A percentile compares a stretch with the other conserved stretches of the same genome.
phyloP scores from a whole-genome alignment of 1,284 basidiomycete species.

The Vanrija pseudolonga region DNA sequence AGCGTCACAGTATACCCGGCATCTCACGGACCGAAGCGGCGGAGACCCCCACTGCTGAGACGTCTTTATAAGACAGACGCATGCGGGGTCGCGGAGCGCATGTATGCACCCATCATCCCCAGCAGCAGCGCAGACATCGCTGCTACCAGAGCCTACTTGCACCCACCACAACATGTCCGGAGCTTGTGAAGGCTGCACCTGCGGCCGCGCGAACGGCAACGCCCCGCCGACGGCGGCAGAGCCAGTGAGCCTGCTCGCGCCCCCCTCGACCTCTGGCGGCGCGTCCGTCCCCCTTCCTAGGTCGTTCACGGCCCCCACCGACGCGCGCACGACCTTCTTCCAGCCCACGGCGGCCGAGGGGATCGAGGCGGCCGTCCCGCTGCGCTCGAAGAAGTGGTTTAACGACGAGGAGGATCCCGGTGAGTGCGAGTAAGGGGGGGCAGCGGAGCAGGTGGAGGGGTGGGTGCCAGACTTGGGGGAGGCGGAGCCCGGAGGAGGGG shows the following conservation, averaged over 20 bases:
- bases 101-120: too few species aligned
- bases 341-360: conserved; percentile 17
- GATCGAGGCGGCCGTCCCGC: conserved; percentile 31
- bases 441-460: too few species aligned
- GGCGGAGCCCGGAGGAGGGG: too few species aligned
- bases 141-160: neutral
- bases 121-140: too few species aligned
- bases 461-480: too few species aligned
- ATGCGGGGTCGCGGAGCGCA: too few species aligned
- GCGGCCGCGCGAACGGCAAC: conserved; percentile 21
- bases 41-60: too few species aligned
- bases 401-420: conserved; percentile 37
- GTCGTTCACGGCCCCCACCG: conserved; percentile 38
- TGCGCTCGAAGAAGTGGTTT: conserved; percentile 46
- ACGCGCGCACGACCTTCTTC: conserved; percentile 9
- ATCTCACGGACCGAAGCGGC: too few species aligned
- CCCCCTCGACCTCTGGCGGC: conserved; percentile 5
- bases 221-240: neutral
- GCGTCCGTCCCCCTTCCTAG: conserved; percentile 20
- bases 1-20: too few species aligned
- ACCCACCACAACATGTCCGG: conserved; percentile 5
- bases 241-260: neutral
- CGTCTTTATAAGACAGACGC: too few species aligned
- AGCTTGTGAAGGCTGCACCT: conserved; percentile 31
- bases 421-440: conserved; percentile 14